Evolutionary conservation across 2,329 filamentous ascomycete species (phyloP), one percentile per base, ranked within the genome.

Genomic region (Diplodia scrobiculata): DNA sequence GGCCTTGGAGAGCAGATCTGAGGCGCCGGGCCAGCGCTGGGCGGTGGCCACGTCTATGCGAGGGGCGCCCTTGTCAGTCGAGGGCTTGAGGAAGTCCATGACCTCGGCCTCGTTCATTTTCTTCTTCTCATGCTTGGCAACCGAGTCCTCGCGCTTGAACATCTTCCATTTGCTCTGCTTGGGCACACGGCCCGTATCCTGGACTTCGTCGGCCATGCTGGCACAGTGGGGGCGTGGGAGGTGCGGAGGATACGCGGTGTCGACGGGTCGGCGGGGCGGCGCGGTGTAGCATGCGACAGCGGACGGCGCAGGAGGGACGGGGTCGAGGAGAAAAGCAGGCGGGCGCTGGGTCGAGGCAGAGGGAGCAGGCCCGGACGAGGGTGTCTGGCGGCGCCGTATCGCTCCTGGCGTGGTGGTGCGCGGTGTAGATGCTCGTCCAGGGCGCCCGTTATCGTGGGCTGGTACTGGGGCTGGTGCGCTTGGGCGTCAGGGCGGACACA

Each of bases 71-170:
- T 78, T 80, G 5, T 82, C 78, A 62, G 81, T 83, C 53, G 82
- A 82, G 62, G 83, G 81, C 69, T 82, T 83, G 66, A 88, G 79
- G 74, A 88, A 88, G 72, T 84, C 85, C 74, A 82, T 80, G 66
- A 88, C 81, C 70, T 84, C 81, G 60, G 81, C 76, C 71, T 79
- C 74, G 19, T 69, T 68, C 67, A 72, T 79, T 64, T 78, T 75
- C 67, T 68, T 66, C 70, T 71, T 73, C 51, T 68, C 66, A 69
- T 72, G 74, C 63, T 72, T 74, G 68, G 72, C 69, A 27, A 70
- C 41, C 21, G 69, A 63, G 47, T 82, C 76, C 50, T 81, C 74
- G 65, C 77, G 76, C 59, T 70, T 72, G 62, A 83, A 82, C 62
- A 84, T 74, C 73, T 84, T 85, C 83, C 83, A 85, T 36, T 66